Percentiles rank a stretch among this genome's conserved stretches.
Conservation (phyloP, 202 grass and related monocot genomes). For the Cymbopogon flexuosus region DNA sequence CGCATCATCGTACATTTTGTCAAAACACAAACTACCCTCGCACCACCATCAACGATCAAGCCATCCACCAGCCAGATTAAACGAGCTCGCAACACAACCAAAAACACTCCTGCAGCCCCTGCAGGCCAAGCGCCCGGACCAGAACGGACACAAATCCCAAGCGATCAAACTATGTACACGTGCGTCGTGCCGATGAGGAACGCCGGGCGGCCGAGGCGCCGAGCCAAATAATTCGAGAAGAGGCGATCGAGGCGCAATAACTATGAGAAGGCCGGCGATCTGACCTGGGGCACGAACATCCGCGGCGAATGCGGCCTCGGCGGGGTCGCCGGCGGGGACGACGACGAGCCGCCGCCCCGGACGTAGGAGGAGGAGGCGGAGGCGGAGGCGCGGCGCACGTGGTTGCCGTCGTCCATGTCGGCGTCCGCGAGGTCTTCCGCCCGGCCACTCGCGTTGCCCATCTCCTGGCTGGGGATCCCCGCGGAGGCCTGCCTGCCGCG, state of each 20-base stretch:
- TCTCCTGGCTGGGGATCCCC: conserved; percentile 10
- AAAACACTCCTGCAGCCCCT: neutral
- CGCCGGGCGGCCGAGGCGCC: neutral
- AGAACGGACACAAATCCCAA: neutral
- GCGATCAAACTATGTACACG: neutral
- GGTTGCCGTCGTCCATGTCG: conserved; percentile 45
- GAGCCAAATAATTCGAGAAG: neutral
- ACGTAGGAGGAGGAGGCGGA: conserved; percentile 32
- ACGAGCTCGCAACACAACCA: neutral
- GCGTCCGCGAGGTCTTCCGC: conserved; percentile 51
- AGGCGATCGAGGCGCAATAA: neutral
- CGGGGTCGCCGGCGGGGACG: conserved; percentile 47
- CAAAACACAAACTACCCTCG: neutral
- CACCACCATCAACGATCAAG: neutral
- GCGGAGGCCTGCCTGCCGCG: neutral
- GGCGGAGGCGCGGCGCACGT: conserved; percentile 20
- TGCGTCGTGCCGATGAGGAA: neutral
- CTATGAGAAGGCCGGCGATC: neutral
- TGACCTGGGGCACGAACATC: conserved; percentile 77
- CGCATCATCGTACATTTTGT: too few relatives aligned
- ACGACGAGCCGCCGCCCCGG: conserved; percentile 26
- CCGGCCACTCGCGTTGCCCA: conserved; percentile 72
- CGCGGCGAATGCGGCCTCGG: conserved; percentile 54
- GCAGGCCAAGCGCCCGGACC: neutral
- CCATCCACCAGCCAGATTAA: neutral